Evolutionary conservation across 257 asterid species (phyloP), one percentile per base, ranked within the genome.

Genomic region (Petrea volubilis): DNA sequence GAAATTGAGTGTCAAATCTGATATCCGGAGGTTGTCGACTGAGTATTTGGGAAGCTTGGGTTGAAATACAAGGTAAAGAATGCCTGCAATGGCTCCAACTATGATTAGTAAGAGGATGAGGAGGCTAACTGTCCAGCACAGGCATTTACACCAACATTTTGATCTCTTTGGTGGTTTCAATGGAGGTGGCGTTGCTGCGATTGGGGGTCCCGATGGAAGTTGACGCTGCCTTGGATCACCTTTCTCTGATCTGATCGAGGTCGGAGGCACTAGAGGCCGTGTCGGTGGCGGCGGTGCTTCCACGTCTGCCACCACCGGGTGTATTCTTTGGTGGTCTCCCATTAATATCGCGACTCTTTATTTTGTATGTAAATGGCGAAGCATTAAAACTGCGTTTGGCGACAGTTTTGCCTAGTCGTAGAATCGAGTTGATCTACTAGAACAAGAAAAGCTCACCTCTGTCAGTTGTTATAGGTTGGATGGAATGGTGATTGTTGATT

Each of bases 41-140:
- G 97, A 90, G 87, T 90, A 90, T 2, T 85, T 78, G 21, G 98
- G 97, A 46, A 90, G 70, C 81, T 88, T 90, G 71, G 98, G 97
- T 75, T 82, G 81, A 70, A 90, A 93, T 5, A 83, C 86, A 20
- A 83, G 78, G 81, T 88, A 90, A 17, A 90, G 77, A 68, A 88
- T 82, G 60, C 87, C 97, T 24, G 77, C 84, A 55, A 72, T 81
- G 44, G 91, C 92, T 31, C 84, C 97, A 33, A 89, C 70, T 12
- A 82, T 72, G 80, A 88, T 60, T 40, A 90, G 62, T 40, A 93
- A 63, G 71, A 93, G 82, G 64, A 87, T 60, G 72, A 88, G 80
- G 68, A 92, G 77, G 74, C 83, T 52, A 24, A 91, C 18, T 38
- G 97, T 87, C 96, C 96, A 89, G 67, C 96, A 89, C n/a, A 89